Base-by-base conservation (phyloP, 2,329 filamentous ascomycete species). In the Penicillium sp. region DNA sequence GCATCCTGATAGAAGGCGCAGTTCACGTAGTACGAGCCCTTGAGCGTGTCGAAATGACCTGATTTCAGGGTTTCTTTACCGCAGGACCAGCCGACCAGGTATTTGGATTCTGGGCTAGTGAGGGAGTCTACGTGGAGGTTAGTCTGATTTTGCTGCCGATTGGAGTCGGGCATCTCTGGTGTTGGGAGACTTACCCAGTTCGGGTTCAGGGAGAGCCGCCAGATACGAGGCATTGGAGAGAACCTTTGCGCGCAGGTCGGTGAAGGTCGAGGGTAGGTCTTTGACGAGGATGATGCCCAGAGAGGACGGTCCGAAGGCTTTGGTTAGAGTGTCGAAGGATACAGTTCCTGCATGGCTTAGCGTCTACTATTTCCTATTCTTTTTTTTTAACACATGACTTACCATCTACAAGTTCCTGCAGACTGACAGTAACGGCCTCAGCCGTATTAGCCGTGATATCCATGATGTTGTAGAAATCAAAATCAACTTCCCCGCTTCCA, bases 271-370 rank as follows among this genome's bases (percentile, higher is more conserved):
- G 0, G 89, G 87, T 0, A 97, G 80, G 64, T 89, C 87, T 65
- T 86, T 88, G 42, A 98, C 90, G n/a, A 97, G 75, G 48, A 98
- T 84, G 45, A 98, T 95, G 0, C 93, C 93, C 12, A 97, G 75
- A 2, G 89, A 95, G 24, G 87, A 82, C 1, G 90, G 88, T 0
- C 93, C 93, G 65, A 98, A 97, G 0, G 93, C 93, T 59, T 85
- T 65, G 29, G 72, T 69, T 12, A 76, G 64, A 9, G 68, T 70
- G 17, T 69, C 63, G 53, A 73, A 74, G 6, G 72, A 67, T 39
- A 76, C 64, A 6, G 64, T 59, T 43, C 68, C 71, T 68, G 45
- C 13, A 15, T 28, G 7, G 2, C 7, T 58, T 34, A 60, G 41
- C 17, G 38, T 50, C 15, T 43, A 34, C 17, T 39, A 6, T 10